Conservation (phyloP, 1,284 basidiomycete genomes). For the Trichosporon faecale region DNA sequence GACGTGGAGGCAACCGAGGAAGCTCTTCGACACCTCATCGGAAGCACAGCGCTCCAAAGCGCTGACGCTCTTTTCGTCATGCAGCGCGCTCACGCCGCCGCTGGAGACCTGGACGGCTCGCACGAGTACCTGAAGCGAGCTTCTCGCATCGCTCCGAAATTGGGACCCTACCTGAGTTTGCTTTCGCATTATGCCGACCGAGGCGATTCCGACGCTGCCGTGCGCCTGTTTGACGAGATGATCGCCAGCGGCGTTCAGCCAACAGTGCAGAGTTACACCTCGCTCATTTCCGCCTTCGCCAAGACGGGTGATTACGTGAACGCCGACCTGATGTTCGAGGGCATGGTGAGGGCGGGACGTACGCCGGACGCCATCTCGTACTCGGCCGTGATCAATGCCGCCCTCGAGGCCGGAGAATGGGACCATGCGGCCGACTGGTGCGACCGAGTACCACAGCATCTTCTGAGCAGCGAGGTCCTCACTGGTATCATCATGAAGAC, state of each 20-base stretch:
- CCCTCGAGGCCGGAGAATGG: slow-evolving; percentile 75
- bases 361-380: slow-evolving; percentile 65
- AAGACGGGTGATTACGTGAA: slow-evolving; percentile 63
- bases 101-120: slow-evolving; percentile 23
- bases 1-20: slow-evolving; percentile 7
- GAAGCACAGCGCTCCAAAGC: neutral
- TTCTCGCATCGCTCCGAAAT: slow-evolving; percentile 15
- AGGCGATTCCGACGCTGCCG: slow-evolving; percentile 61
- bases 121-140: slow-evolving; percentile 22
- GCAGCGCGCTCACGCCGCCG: slow-evolving; percentile 27
- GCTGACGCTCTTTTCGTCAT: slow-evolving; percentile 24
- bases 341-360: slow-evolving; percentile 55
- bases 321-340: slow-evolving; percentile 66
- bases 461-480: slow-evolving; percentile 56
- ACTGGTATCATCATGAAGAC: slow-evolving; percentile 82
- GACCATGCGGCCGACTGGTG: slow-evolving; percentile 31
- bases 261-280: slow-evolving; percentile 63
- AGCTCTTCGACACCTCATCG: slow-evolving; percentile 8
- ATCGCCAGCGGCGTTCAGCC: slow-evolving; percentile 57
- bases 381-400: slow-evolving; percentile 73
- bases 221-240: slow-evolving; percentile 65
- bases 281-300: slow-evolving; percentile 66
- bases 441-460: slow-evolving; percentile 27
- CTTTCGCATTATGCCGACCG: slow-evolving; percentile 62
- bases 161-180: slow-evolving; percentile 55